These are phyloP conservation scores for Haplosporangium gracile DNA, from an alignment of 192 early-diverging fungal genomes.

Conservation along the genomic window DNA sequence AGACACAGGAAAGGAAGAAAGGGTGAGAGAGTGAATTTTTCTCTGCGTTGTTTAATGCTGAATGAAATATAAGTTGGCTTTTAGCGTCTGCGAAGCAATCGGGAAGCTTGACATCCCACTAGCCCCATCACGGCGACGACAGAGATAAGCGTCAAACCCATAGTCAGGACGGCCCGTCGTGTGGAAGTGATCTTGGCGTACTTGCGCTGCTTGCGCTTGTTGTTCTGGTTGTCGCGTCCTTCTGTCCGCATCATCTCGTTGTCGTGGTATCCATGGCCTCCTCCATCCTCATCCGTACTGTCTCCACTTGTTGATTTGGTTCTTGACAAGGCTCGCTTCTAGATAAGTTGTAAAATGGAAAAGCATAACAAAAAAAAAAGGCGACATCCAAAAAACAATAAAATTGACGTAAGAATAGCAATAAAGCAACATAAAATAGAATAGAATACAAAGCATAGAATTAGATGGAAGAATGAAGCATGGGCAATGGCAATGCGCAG, in stretches of 20 bases:
- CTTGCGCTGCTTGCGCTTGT: constrained; percentile 19
- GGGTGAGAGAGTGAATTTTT: constrained; percentile 36
- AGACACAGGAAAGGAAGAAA: neutral
- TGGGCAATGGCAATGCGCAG: neutral
- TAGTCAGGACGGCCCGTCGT: constrained; percentile 39
- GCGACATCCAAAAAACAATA: constrained; percentile 52
- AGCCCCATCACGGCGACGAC: constrained; percentile 46
- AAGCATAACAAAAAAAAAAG: constrained; percentile 50
- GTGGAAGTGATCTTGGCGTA: constrained; percentile 55
- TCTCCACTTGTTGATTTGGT: constrained; percentile 10
- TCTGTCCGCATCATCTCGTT: constrained; percentile 47
- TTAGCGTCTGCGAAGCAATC: constrained; percentile 53
- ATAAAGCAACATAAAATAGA: neutral
- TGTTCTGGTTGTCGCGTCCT: constrained; percentile 2
- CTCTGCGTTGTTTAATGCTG: constrained; percentile 48
- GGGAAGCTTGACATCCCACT: constrained; percentile 54
- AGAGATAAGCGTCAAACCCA: constrained; percentile 43
- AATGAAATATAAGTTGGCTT: constrained; percentile 34
- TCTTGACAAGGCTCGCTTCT: constrained; percentile 36
- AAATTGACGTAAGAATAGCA: neutral
- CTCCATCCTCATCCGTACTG: constrained; percentile 41
- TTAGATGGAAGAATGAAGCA: neutral
- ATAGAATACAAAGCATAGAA: neutral
- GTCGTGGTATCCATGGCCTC: constrained; percentile 25
- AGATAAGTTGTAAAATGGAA: constrained; percentile 23